A percentile compares a stretch with the other conserved stretches of the same genome.
phyloP scores from a whole-genome alignment of 257 asterid species.

The Agastache rugosa region DNA sequence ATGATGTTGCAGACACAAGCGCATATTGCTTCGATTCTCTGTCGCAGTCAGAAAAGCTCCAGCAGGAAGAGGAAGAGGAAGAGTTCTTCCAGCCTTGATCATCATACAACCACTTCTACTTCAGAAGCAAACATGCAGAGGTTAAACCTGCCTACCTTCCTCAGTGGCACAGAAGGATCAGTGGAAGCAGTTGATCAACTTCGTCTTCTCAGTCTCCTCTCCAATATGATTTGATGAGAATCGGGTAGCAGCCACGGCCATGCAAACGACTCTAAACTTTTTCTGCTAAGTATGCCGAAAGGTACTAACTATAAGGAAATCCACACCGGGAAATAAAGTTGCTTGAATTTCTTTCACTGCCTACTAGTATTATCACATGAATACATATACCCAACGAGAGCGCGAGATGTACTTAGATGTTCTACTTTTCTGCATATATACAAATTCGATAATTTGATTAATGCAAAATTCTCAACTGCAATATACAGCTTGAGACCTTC shows the following conservation, averaged over 20 bases:
- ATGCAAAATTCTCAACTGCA: neutral
- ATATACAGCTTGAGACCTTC: slow-evolving; percentile 28
- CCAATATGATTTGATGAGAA: neutral
- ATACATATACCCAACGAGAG: neutral
- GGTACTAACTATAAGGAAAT: neutral
- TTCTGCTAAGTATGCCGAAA: neutral
- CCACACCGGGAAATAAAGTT: neutral
- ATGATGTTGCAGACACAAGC: slow-evolving; percentile 50
- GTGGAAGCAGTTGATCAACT: neutral
- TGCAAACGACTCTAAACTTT: neutral
- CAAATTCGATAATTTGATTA: neutral
- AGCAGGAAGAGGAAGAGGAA: slow-evolving; percentile 48
- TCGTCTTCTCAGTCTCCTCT: slow-evolving; percentile 18
- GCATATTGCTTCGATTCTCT: slow-evolving; percentile 44
- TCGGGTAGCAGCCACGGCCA: too few relatives aligned
- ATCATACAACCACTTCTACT: neutral
- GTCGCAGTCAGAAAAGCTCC: slow-evolving; percentile 24
- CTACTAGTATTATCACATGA: slow-evolving; percentile 9
- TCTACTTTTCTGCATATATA: slow-evolving; percentile 24
- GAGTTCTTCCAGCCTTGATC: slow-evolving; percentile 10
- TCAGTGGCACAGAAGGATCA: neutral
- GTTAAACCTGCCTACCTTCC: neutral
- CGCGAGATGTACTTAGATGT: neutral
- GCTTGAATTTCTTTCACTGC: slow-evolving; percentile 16
- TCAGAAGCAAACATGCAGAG: slow-evolving; percentile 15